Conservation (phyloP, 2,329 filamentous ascomycete species). For the Fulvia fulva region DNA sequence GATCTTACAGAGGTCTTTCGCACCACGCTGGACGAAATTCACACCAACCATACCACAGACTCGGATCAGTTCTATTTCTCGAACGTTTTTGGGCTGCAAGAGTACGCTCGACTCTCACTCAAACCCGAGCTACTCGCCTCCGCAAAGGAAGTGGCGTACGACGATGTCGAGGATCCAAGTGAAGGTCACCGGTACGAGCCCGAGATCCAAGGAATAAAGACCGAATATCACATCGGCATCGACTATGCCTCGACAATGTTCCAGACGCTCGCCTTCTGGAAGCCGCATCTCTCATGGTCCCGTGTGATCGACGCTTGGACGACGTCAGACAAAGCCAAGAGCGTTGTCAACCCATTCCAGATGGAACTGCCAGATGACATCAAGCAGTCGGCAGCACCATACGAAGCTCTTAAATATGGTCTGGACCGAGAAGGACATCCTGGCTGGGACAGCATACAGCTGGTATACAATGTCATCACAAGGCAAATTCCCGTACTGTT, state of each 20-base stretch:
- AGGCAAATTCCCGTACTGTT: slow-evolving; percentile 24
- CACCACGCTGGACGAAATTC: slow-evolving; percentile 38
- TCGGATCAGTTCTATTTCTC: slow-evolving; percentile 47
- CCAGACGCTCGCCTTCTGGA: slow-evolving; percentile 30
- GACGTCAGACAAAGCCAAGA: slow-evolving; percentile 3
- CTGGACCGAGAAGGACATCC: neutral
- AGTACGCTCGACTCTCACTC: slow-evolving; percentile 33
- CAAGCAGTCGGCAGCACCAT: slow-evolving; percentile 23
- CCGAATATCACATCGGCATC: slow-evolving; percentile 23
- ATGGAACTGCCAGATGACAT: slow-evolving; percentile 24
- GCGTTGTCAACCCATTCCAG: slow-evolving; percentile 14
- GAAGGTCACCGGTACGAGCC: slow-evolving; percentile 46
- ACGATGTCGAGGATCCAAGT: slow-evolving; percentile 29
- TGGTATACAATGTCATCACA: slow-evolving; percentile 30
- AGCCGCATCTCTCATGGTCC: slow-evolving; percentile 33
- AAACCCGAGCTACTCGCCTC: slow-evolving; percentile 22
- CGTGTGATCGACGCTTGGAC: slow-evolving; percentile 33
- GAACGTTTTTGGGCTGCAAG: slow-evolving; percentile 52
- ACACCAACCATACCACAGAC: slow-evolving; percentile 26
- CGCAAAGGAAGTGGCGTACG: slow-evolving; percentile 34
- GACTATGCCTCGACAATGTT: slow-evolving; percentile 23
- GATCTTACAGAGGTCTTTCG: slow-evolving; percentile 39
- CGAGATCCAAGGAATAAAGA: slow-evolving; percentile 7
- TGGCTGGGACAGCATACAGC: slow-evolving; percentile 14
- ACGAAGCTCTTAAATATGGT: slow-evolving; percentile 14